Conservation (phyloP, 176 grass and related monocot species). For the Elymus sibiricus region DNA sequence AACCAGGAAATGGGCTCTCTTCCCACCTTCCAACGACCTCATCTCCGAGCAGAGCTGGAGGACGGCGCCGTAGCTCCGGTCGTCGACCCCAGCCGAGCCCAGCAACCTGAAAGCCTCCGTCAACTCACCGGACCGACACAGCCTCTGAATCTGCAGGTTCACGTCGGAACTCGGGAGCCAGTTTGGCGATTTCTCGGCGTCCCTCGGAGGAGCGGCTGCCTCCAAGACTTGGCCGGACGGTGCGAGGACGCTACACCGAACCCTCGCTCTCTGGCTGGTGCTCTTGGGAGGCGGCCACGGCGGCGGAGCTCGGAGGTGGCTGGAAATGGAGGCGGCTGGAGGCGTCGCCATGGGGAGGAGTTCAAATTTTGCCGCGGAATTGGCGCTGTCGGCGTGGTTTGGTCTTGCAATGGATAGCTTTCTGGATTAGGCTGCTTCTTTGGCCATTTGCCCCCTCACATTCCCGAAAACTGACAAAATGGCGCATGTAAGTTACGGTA, state of each 20-base stretch:
- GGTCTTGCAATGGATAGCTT: background rate
- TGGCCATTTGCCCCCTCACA: background rate
- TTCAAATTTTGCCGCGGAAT: conserved; percentile 34
- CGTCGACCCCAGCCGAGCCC: conserved; percentile 23
- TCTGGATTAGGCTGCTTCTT: conserved; percentile 21
- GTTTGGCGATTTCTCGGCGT: background rate
- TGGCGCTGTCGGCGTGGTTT: background rate
- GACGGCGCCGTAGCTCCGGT: conserved; percentile 50
- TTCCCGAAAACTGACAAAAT: background rate
- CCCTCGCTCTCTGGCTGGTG: background rate
- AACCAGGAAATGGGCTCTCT: conserved; percentile 48
- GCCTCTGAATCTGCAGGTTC: conserved; percentile 35
- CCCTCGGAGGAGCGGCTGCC: background rate
- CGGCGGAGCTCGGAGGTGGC: conserved; percentile 29
- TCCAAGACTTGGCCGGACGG: conserved; percentile 2
- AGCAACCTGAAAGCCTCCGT: conserved; percentile 44
- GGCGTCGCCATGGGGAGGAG: conserved; percentile 26
- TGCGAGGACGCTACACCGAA: conserved; percentile 22
- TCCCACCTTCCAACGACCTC: conserved; percentile 52
- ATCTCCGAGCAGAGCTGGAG: conserved; percentile 66
- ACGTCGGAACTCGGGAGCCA: conserved; percentile 15
- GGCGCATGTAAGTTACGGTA: no score
- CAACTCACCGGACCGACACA: conserved; percentile 40
- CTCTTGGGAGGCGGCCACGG: conserved; percentile 43
- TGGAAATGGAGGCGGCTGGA: conserved; percentile 24